Evolutionary conservation across 2,329 filamentous ascomycete genomes (phyloP), one percentile per base, ranked within the genome.

Genomic region (Diaporthe helianthi): DNA sequence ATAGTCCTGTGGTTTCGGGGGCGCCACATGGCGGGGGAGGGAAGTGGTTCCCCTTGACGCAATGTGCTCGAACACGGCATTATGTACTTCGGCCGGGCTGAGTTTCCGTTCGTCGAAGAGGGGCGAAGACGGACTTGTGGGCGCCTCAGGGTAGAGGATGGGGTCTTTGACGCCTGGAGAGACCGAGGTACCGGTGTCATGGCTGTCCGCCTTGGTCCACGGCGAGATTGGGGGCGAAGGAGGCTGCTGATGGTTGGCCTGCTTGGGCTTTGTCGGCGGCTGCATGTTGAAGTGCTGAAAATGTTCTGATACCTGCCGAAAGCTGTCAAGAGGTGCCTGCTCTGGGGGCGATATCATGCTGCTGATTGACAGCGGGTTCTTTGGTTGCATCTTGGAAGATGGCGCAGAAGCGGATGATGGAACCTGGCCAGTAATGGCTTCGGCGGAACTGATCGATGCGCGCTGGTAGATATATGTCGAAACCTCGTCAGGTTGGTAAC

Each of bases 301-400:
- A 12, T 51, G 54, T 17, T 69, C 60, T 31, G 41, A 24, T 2
- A 44, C 65, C n/a, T 70, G 69, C 4, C 46, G 26, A 76, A 89
- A 90, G 73, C 78, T 87, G 72, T 90, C 87, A 47, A 81, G 78
- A 60, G 82, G 83, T 41, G 82, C 76, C n/a, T 81, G 80, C 46
- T 89, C 87, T 26, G 88, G 88, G 38, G 88, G 88, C 26, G 88
- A 90, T 44, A 71, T 71, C 84, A 90, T 89, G 69, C 81, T 89
- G 79, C 77, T 84, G 72, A 87, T 85, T 71, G 84, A 81, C 65
- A 84, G 74, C 2, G 77, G 73, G 73, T 84, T 85, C 75, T 81
- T 84, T 5, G 73, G 49, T 38, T 75, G 70, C 52, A 65, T 53
- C 13, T 63, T 49, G 29, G 66, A 31, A 19, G 52, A 31, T 24